Evolutionary conservation across 2,329 filamentous ascomycete genomes (phyloP).

Genomic region (Rosellinia necatrix): DNA sequence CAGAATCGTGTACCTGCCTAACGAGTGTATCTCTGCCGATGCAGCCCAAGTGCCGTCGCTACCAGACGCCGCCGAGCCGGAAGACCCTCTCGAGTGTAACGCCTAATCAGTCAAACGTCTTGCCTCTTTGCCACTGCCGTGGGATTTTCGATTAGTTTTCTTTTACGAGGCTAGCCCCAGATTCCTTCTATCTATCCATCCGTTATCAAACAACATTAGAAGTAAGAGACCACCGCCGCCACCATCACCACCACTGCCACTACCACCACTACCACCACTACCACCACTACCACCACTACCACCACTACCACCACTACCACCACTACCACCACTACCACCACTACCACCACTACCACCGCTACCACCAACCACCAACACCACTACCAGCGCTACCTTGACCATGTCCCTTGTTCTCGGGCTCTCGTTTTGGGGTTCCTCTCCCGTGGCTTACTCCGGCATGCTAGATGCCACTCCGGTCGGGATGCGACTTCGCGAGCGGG

Average conservation of each 20-base stretch:
- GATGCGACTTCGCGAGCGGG: conserved; percentile 18
- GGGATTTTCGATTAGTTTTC: not conserved
- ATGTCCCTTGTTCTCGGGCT: conserved; percentile 1
- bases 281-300: too few species aligned
- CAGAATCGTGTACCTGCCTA: conserved; percentile 29
- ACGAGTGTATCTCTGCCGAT: conserved; percentile 30
- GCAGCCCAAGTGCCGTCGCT: conserved; percentile 30
- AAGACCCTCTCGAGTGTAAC: conserved; percentile 21
- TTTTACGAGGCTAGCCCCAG: not conserved
- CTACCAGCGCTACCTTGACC: too few species aligned
- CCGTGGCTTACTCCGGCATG: conserved; percentile 21
- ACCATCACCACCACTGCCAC: too few species aligned
- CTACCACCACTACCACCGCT: too few species aligned
- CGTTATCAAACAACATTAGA: conserved; percentile 14
- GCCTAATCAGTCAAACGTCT: not conserved
- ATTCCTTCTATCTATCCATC: not conserved
- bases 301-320: too few species aligned
- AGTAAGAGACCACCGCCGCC: too few species aligned
- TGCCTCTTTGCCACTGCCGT: conserved; percentile 12
- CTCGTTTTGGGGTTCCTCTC: conserved; percentile 7
- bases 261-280: too few species aligned
- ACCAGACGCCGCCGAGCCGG: conserved; percentile 22
- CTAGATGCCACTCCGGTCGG: conserved; percentile 22
- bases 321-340: too few species aligned
- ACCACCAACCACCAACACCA: too few species aligned